Percentiles rank a stretch among this genome's conserved stretches.
Conservation (phyloP, 2,329 filamentous ascomycete genomes). For the Arachnomyces sp. region DNA sequence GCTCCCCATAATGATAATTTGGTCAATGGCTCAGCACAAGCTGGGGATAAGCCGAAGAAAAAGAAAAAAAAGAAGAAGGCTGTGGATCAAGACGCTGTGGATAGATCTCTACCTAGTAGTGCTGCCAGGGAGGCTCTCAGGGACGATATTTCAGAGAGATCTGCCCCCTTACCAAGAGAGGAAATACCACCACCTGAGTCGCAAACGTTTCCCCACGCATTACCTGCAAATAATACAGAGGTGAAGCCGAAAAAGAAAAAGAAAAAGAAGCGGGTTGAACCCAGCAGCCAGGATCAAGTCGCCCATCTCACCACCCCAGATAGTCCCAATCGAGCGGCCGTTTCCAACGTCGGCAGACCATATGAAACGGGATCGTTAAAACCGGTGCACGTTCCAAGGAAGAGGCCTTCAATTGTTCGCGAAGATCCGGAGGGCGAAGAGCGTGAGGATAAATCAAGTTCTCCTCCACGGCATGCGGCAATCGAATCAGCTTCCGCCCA, state of each 20-base stretch:
- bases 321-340: constrained; percentile 3
- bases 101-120: no score
- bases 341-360: no score
- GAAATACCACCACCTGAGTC: not conserved
- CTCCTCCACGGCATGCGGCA: not conserved
- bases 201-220: not conserved
- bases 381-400: constrained; percentile 21
- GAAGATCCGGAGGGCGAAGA: constrained; percentile 35
- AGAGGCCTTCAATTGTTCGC: constrained; percentile 32
- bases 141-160: constrained; percentile 6
- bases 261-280: constrained; percentile 13
- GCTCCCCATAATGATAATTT: constrained; percentile 7
- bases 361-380: constrained; percentile 15
- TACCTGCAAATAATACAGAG: constrained; percentile 1
- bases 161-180: not conserved
- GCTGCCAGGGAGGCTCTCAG: not conserved
- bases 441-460: constrained; percentile 7
- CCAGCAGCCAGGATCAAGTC: constrained; percentile 8
- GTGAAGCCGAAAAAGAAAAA: constrained; percentile 16
- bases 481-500: constrained; percentile 7
- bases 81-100: no score
- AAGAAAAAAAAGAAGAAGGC: constrained; percentile 17
- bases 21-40: constrained; percentile 17
- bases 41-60: constrained; percentile 21
- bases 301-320: constrained; percentile 17